Base-by-base conservation (phyloP, 306 rosid genomes). In the Quercus rubra region DNA sequence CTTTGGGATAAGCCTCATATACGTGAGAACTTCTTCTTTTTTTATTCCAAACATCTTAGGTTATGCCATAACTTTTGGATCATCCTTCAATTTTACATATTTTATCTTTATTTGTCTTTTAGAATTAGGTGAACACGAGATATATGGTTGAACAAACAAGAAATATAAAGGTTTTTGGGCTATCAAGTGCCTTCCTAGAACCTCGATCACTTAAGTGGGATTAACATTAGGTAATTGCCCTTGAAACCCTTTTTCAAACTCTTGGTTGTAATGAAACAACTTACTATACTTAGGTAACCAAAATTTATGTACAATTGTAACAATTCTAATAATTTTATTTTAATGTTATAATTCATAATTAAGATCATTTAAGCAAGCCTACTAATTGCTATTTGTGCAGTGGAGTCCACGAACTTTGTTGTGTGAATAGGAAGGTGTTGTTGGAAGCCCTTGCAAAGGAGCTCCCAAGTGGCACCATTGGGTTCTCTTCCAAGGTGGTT, bases 391-490 rank as follows among this genome's bases (percentile, higher is more conserved):
- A 4, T 30, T 5, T 41, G 63, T 52, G 78, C 62, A 85, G 87
- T 38, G 85, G 80, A 64, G 59, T 49, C 6, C 66, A 64, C 38
- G 98, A 92, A 82, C 21, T 83, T 41, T 88, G 97, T 49, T 79
- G 93, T 69, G 85, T 92, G 49, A 77, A 38, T 67, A 87, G 98
- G 58, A 74, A 81, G 3, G 74, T 74, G 33, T 6, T 94, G 77
- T 73, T 91, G 78, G 97, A 92, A 83, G 77, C 84, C 23, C 90
- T 94, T 43, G 88, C 87, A 62, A 83, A 83, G 21, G 96, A 91
- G 64, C 92, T 94, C 68, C 96, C 97, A 15, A 82, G 79, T 57
- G 94, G 87, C 18, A 88, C 92, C 84, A 88, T 92, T 27, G 87
- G 92, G 38, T 92, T 27, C 90, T 19, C 3, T 38, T 38, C 23